Evolutionary conservation across 2,329 filamentous ascomycete genomes (phyloP).

Genomic region (Curvularia sp.): DNA sequence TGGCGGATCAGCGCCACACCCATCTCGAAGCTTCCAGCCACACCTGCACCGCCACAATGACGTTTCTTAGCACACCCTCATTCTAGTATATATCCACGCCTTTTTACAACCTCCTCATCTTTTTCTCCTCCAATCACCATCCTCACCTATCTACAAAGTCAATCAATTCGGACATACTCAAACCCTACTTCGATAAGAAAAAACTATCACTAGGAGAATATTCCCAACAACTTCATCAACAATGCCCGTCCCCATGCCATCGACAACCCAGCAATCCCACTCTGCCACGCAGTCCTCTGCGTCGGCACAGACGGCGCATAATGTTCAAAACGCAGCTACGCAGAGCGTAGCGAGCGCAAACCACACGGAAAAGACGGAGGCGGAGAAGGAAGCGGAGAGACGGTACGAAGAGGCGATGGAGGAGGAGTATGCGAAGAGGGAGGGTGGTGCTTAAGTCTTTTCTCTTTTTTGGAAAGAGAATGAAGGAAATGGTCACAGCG

Average conservation of each 20-base stretch:
- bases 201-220: neutral
- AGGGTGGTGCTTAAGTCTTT: constrained; percentile 44
- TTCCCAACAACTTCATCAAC: neutral
- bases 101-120: neutral
- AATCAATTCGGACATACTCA: neutral
- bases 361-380: constrained; percentile 39
- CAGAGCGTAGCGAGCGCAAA: constrained; percentile 40
- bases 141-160: neutral
- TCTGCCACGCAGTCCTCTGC: constrained; percentile 26
- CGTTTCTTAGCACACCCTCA: constrained; percentile 12
- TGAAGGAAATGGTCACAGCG: no score
- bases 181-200: no score
- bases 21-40: constrained; percentile 33
- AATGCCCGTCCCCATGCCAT: constrained; percentile 41
- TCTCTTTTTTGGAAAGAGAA: neutral
- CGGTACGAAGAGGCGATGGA: constrained; percentile 51
- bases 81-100: constrained; percentile 1
- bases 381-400: constrained; percentile 44
- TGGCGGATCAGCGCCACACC: constrained; percentile 19
- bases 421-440: constrained; percentile 52
- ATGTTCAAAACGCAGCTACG: constrained; percentile 31
- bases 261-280: constrained; percentile 25
- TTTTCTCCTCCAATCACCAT: neutral
- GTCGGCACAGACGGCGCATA: constrained; percentile 35
- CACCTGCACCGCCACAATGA: constrained; percentile 41